Percentiles rank a stretch among this genome's conserved stretches.
These are phyloP conservation scores for Lycium barbarum DNA, from an alignment of 257 asterid species.

Conservation along the genomic window DNA sequence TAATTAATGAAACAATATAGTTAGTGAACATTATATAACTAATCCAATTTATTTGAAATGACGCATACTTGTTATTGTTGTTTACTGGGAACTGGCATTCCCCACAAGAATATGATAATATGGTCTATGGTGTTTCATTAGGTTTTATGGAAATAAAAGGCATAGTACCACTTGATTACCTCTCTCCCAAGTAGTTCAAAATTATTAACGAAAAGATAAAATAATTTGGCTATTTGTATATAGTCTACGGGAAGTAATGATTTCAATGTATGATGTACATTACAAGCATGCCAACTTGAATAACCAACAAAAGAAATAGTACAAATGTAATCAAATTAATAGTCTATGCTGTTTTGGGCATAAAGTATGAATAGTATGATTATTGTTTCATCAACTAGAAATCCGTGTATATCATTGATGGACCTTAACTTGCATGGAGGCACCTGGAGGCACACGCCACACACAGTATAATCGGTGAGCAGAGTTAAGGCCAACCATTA, in stretches of 20 bases:
- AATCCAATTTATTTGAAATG: too few relatives aligned
- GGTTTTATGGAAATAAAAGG: not conserved
- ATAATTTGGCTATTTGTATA: not conserved
- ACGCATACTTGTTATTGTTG: not conserved
- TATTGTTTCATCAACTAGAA: too few relatives aligned
- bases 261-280: not conserved
- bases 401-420: too few relatives aligned
- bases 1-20: too few relatives aligned
- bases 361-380: too few relatives aligned
- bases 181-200: not conserved
- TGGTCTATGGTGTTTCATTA: not conserved
- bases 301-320: too few relatives aligned
- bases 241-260: not conserved
- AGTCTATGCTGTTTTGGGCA: too few relatives aligned
- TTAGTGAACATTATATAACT: too few relatives aligned
- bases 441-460: not conserved
- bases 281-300: too few relatives aligned
- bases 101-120: too few relatives aligned
- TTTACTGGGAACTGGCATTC: not conserved
- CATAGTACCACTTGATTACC: not conserved
- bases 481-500: not conserved
- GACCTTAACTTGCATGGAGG: not conserved
- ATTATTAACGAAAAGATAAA: not conserved
- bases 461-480: not conserved
- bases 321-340: too few relatives aligned